Evolutionary conservation across 2,329 filamentous ascomycete species (phyloP), one percentile per base, ranked within the genome.

Genomic region (Didymella pomorum): DNA sequence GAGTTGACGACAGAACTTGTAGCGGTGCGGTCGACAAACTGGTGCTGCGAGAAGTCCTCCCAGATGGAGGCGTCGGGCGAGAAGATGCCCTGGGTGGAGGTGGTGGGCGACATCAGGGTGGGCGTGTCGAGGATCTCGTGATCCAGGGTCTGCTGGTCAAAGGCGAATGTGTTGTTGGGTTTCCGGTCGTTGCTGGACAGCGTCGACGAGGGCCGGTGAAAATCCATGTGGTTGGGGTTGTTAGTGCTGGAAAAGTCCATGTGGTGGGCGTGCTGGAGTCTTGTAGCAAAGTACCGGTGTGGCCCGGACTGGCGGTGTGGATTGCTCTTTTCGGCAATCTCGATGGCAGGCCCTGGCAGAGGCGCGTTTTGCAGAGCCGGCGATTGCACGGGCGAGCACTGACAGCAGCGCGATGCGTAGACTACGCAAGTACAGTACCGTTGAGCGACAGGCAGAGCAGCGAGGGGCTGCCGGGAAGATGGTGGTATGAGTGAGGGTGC

Each of bases 141-240:
- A 70, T 85, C 83, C 50, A 85, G 74, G 49, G 83, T 81, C 66
- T 83, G 79, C 49, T 50, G 56, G 66, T 79, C 82, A 71, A 85
- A 82, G 67, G 73, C 71, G 66, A 75, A 75, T 61, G 67, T 60
- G 39, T 68, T 70, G 31, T 68, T 70, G 31, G 75, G 71, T 67
- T 78, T 79, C 45, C 73, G 70, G 74, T 78, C 76, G 58, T 74
- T 67, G 37, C 65, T 63, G 63, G 65, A 70, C 58, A 73, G 61
- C 55, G 74, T 72, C 51, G 75, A 76, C 52, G 73, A 71, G 28
- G 75, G 76, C 20, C 72, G 64, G 68, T 76, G 71, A 55, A 74
- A 78, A 60, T 78, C 73, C 73, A 76, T 76, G 68, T 71, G 70
- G 28, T 65, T 55, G 56, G 61, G 52, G 66, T 58, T 51, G 66